Conservation (phyloP, 352 stramenopile species). For the Phytophthora capsici region DNA sequence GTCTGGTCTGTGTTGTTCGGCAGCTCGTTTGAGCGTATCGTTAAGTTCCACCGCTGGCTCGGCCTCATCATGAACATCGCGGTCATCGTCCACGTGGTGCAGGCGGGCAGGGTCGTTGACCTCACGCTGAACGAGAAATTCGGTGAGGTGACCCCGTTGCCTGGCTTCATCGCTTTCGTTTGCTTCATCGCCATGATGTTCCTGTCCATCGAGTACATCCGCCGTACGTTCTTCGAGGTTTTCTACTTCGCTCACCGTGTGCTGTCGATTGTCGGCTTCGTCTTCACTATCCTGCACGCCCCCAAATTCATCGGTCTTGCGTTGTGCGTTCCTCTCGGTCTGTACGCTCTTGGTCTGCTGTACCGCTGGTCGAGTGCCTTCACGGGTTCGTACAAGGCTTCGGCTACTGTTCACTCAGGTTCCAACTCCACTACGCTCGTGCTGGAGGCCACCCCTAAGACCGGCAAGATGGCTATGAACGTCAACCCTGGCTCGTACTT, state of each 20-base stretch:
- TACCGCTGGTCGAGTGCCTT: conserved; percentile 61
- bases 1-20: conserved; percentile 78
- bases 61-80: conserved; percentile 61
- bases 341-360: conserved; percentile 68
- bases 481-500: conserved; percentile 79
- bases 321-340: conserved; percentile 61
- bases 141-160: conserved; percentile 61
- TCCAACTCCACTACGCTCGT: conserved; percentile 65
- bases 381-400: conserved; percentile 53
- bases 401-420: conserved; percentile 40
- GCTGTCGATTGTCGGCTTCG: conserved; percentile 72
- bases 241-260: conserved; percentile 85
- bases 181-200: conserved; percentile 62
- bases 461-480: conserved; percentile 60
- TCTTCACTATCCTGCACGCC: conserved; percentile 78
- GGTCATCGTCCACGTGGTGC: conserved; percentile 66
- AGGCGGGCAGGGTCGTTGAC: conserved; percentile 49
- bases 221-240: conserved; percentile 71
- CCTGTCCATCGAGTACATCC: conserved; percentile 65
- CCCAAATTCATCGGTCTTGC: conserved; percentile 61
- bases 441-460: conserved; percentile 60
- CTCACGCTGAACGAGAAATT: conserved; percentile 55
- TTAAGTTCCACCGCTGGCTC: conserved; percentile 90
- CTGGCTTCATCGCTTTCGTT: conserved; percentile 68
- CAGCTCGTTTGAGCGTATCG: conserved; percentile 79